Conservation (phyloP, 257 asterid species). For the Solanum pennellii region DNA sequence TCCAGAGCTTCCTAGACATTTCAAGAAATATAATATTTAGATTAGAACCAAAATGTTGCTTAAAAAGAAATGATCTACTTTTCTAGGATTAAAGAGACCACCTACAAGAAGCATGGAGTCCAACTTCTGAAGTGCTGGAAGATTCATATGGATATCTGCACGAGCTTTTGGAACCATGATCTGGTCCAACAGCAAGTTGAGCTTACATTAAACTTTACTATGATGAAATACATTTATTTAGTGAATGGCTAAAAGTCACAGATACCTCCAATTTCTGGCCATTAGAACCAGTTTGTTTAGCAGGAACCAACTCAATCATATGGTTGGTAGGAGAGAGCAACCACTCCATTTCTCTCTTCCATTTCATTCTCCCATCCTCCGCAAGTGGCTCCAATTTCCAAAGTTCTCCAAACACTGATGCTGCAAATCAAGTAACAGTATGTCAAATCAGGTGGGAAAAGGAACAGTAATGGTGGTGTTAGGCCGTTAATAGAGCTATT, state of each 20-base stretch:
- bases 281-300: slow-evolving; percentile 54
- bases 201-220: neutral
- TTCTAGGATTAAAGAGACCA: slow-evolving; percentile 18
- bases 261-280: slow-evolving; percentile 76
- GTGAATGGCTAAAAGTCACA: neutral
- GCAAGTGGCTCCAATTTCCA: slow-evolving; percentile 94
- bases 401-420: slow-evolving; percentile 89
- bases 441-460: neutral
- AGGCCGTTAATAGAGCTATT: neutral
- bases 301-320: slow-evolving; percentile 93
- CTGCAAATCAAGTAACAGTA: slow-evolving; percentile 25
- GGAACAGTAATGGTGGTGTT: neutral
- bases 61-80: neutral
- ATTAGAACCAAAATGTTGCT: neutral
- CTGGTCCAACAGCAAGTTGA: slow-evolving; percentile 24
- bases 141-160: slow-evolving; percentile 79
- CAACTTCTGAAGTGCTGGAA: slow-evolving; percentile 85
- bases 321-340: slow-evolving; percentile 76
- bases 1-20: slow-evolving; percentile 61
- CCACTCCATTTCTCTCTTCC: slow-evolving; percentile 90
- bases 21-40: neutral
- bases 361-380: slow-evolving; percentile 62
- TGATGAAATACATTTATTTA: neutral
- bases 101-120: slow-evolving; percentile 94
- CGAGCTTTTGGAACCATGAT: slow-evolving; percentile 92